phyloP scores from a whole-genome alignment of 2,329 filamentous ascomycete genomes.

The Microcera coccophila region DNA sequence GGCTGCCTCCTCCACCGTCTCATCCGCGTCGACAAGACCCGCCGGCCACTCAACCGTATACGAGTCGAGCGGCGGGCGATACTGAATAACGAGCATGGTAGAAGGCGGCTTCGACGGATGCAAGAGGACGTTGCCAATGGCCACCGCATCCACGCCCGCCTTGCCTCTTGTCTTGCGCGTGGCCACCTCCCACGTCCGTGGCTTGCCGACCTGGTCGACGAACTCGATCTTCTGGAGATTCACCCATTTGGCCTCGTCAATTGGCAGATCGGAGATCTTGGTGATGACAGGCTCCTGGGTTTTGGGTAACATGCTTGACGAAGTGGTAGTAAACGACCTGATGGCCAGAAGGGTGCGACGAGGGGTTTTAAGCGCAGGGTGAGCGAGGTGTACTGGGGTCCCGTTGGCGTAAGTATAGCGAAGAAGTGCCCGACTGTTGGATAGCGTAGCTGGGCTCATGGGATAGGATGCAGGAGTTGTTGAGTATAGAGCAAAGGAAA shows the following conservation, averaged over 20 bases:
- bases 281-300: conserved; percentile 24
- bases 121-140: conserved; percentile 25
- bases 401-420: too few species aligned
- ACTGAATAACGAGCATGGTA: conserved; percentile 25
- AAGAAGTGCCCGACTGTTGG: too few species aligned
- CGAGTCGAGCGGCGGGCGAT: conserved; percentile 24
- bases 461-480: too few species aligned
- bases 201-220: conserved; percentile 23
- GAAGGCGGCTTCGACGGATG: conserved; percentile 25
- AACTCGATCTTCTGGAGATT: conserved; percentile 27
- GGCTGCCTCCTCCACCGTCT: conserved; percentile 22
- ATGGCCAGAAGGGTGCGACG: too few species aligned
- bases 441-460: too few species aligned
- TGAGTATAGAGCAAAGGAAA: too few species aligned
- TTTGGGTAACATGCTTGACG: too few species aligned
- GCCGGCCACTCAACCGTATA: conserved; percentile 27
- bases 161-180: conserved; percentile 25
- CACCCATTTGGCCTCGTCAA: conserved; percentile 23
- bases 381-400: too few species aligned
- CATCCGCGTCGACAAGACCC: conserved; percentile 23
- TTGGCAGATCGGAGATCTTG: conserved; percentile 19
- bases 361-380: too few species aligned
- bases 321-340: too few species aligned
- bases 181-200: conserved; percentile 26
- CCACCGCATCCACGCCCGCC: conserved; percentile 23